Evolutionary conservation across 768 basidiomycete species (phyloP).

Genomic region (Lactarius hengduanensis): DNA sequence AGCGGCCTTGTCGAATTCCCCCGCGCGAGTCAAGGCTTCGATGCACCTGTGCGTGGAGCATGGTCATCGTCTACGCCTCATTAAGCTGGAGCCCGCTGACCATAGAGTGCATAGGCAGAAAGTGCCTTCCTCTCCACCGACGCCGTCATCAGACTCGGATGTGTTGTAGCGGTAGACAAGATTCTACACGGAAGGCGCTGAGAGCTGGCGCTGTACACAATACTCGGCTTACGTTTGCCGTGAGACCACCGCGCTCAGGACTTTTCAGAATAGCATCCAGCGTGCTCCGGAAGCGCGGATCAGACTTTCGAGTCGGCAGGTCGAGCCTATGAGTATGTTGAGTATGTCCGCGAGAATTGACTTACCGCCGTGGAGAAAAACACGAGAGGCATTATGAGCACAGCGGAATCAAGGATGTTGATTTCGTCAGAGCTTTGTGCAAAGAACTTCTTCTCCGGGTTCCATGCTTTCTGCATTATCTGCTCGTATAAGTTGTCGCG

Average conservation of each 20-base stretch:
- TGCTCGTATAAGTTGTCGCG: slow-evolving; percentile 90
- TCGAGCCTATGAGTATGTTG: background rate
- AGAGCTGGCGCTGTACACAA: slow-evolving; percentile 11
- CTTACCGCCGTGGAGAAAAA: slow-evolving; percentile 85
- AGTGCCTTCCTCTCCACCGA: slow-evolving; percentile 94
- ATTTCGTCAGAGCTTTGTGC: slow-evolving; percentile 90
- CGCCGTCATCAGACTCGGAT: slow-evolving; percentile 82
- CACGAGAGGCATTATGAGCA: slow-evolving; percentile 89
- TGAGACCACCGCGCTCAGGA: slow-evolving; percentile 88
- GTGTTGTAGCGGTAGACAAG: slow-evolving; percentile 91
- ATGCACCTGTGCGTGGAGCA: slow-evolving; percentile 57
- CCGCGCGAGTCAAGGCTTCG: slow-evolving; percentile 87
- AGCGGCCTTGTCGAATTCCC: slow-evolving; percentile 67
- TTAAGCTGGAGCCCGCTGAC: slow-evolving; percentile 36
- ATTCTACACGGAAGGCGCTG: slow-evolving; percentile 46
- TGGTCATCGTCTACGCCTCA: background rate
- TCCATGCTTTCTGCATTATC: slow-evolving; percentile 88
- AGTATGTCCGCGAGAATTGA: slow-evolving; percentile 20
- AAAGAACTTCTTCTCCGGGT: slow-evolving; percentile 64
- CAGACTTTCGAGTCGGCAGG: slow-evolving; percentile 48
- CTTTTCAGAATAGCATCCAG: slow-evolving; percentile 80
- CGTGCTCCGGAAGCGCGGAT: slow-evolving; percentile 86
- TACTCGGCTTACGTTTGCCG: slow-evolving; percentile 64
- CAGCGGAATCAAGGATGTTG: slow-evolving; percentile 78
- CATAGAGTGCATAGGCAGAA: slow-evolving; percentile 89